Evolutionary conservation across 2,329 filamentous ascomycete genomes (phyloP), one percentile per base, ranked within the genome.

Genomic region (Monosporascus sp.): DNA sequence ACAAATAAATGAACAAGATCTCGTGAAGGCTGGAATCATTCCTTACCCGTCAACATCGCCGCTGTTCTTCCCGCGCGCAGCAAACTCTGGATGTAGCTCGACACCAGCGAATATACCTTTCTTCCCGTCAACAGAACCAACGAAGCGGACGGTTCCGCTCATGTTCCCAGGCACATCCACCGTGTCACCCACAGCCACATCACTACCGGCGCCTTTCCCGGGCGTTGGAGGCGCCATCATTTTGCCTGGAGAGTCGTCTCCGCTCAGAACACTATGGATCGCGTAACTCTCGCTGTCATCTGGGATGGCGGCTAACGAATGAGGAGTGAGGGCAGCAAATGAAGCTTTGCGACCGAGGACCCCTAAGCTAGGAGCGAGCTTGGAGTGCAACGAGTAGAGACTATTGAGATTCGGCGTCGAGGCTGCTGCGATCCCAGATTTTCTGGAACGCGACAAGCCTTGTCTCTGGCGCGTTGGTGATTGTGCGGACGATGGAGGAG

Each of bases 111-210:
- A 99, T 20, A 83, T 82, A 49, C 94, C 94, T 62, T 88, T 91
- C 76, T 96, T 97, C 58, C 92, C 92, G 62, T 86, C 83, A 41
- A 99, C 93, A 40, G 79, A 78, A 45, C 94, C 94, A 57, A 97
- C 78, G 68, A 96, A 99, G 68, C 89, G 93, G 61, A 97, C 86
- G 2, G 84, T 88, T 48, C 94, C 94, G 61, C 87, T 78, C 91
- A 99, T 96, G 69, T 87, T 90, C 43, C 94, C 94, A 2, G 93
- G 92, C 47, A 97, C 93, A 62, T 97, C 92, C 57, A 97, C 93
- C 36, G 79, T 71, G 68, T 97, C 93, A 60, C 93, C 93, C 41
- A 94, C 79, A 59, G 85, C 80, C 56, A 96, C 71, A 56, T 76
- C 67, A 50, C 80, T 78, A 60, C 67, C 75, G 55, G 65, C 51